A percentile compares a stretch with the other conserved stretches of the same genome.
These are phyloP conservation scores for Ophiostoma himal-ulmi DNA, from an alignment of 2,329 filamentous ascomycete species.

Conservation along the genomic window DNA sequence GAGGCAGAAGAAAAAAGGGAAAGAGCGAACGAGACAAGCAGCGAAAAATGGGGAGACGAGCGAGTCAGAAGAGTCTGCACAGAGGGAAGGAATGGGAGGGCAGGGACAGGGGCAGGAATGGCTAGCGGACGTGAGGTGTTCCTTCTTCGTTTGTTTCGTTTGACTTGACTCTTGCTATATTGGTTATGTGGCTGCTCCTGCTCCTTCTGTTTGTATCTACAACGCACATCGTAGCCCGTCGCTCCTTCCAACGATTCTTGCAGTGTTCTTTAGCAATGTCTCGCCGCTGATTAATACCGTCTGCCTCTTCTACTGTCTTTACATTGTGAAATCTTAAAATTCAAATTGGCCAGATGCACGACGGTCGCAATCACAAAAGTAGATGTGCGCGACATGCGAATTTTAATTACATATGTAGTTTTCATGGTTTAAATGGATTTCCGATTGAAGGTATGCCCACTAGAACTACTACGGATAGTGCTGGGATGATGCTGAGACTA, in stretches of 20 bases:
- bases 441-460: too few species aligned
- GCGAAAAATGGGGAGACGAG: background rate
- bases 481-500: background rate
- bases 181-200: too few species aligned
- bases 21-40: background rate
- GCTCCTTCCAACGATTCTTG: background rate
- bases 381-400: conserved; percentile 7
- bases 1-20: background rate
- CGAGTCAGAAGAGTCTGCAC: background rate
- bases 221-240: background rate
- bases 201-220: too few species aligned
- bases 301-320: background rate
- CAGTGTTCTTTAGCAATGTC: background rate
- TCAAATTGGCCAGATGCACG: background rate
- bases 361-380: conserved; percentile 6
- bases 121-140: background rate
- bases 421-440: too few species aligned
- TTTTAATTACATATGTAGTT: background rate
- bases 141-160: background rate
- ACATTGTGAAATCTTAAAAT: too few species aligned
- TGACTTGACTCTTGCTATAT: background rate
- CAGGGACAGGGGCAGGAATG: background rate
- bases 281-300: background rate
- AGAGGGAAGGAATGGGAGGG: background rate
- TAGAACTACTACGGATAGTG: background rate